phyloP scores from a whole-genome alignment of 164 flowering plant species.

The Stephania japonica region DNA sequence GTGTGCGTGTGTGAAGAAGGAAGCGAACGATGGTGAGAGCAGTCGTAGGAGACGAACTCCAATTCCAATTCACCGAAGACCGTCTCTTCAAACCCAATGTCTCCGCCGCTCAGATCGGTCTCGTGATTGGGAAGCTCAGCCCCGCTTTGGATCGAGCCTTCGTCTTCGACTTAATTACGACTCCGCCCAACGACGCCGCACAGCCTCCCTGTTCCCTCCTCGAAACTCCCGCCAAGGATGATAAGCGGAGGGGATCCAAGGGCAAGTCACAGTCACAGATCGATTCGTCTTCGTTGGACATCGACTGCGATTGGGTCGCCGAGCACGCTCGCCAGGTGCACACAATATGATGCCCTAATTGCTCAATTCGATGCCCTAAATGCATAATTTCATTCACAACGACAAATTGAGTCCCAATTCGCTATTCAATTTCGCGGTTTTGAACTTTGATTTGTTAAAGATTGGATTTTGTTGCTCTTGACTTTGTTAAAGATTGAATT shows the following conservation, averaged over 20 bases:
- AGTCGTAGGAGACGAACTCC: conserved; percentile 77
- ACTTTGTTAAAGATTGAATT: too few species aligned
- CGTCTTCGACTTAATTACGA: conserved; percentile 66
- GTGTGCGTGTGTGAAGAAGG: too few species aligned
- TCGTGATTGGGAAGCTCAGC: conserved; percentile 74
- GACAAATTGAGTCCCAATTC: too few species aligned
- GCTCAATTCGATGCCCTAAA: too few species aligned
- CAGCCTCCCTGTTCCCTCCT: conserved; percentile 56
- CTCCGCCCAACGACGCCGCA: conserved; percentile 76
- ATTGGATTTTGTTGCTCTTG: too few species aligned
- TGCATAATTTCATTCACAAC: too few species aligned
- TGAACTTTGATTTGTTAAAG: too few species aligned
- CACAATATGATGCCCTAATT: too few species aligned
- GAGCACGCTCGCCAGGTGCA: conserved; percentile 89
- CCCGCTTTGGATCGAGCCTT: conserved; percentile 56
- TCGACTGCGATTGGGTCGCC: conserved; percentile 82
- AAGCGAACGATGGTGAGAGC: conserved; percentile 55
- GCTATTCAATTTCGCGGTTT: too few species aligned
- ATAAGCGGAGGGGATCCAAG: conserved; percentile 44
- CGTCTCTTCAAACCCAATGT: conserved; percentile 49
- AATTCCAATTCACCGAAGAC: conserved; percentile 51
- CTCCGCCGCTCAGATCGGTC: conserved; percentile 68
- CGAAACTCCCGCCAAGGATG: conserved; percentile 27
- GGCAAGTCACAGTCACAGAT: conserved; percentile 39
- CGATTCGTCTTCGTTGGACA: conserved; percentile 34